These are phyloP conservation scores for Bipolaris oryzae DNA, from an alignment of 2,329 filamentous ascomycete genomes.

Conservation along the genomic window DNA sequence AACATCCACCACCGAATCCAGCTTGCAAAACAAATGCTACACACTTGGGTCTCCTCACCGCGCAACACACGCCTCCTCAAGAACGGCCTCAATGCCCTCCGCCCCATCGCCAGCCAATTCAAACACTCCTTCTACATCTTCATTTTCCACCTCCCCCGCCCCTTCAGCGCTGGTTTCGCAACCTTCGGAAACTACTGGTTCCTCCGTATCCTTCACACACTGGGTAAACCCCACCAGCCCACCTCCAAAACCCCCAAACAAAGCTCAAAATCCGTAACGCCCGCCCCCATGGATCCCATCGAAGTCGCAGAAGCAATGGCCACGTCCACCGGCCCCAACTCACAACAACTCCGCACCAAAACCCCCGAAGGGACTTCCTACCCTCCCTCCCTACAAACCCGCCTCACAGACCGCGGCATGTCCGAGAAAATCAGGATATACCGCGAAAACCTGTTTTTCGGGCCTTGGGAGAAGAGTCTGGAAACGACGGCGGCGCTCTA, in stretches of 20 bases:
- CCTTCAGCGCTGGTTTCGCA: conserved; percentile 53
- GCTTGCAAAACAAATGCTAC: conserved; percentile 58
- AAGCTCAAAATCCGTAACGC: conserved; percentile 7
- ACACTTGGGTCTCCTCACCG: conserved; percentile 54
- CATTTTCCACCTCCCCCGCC: conserved; percentile 57
- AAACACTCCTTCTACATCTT: conserved; percentile 62
- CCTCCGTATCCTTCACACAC: conserved; percentile 51
- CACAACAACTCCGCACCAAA: conserved; percentile 48
- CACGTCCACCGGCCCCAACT: conserved; percentile 57
- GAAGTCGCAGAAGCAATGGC: conserved; percentile 57
- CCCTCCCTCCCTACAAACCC: conserved; percentile 49
- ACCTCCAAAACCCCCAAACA: background rate
- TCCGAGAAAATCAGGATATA: conserved; percentile 61
- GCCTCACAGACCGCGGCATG: conserved; percentile 54
- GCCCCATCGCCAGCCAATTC: conserved; percentile 57
- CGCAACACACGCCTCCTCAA: conserved; percentile 53
- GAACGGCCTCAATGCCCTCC: conserved; percentile 52
- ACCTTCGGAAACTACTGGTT: conserved; percentile 58
- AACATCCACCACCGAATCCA: conserved; percentile 52
- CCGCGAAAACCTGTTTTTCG: conserved; percentile 55
- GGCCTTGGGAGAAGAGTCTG: conserved; percentile 59
- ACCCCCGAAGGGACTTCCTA: conserved; percentile 38
- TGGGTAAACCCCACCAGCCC: conserved; percentile 40
- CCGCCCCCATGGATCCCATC: conserved; percentile 14
- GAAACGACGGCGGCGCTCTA: conserved; percentile 57